Evolutionary conservation across 1,284 basidiomycete genomes (phyloP).

Genomic region (Bjerkandera adusta): DNA sequence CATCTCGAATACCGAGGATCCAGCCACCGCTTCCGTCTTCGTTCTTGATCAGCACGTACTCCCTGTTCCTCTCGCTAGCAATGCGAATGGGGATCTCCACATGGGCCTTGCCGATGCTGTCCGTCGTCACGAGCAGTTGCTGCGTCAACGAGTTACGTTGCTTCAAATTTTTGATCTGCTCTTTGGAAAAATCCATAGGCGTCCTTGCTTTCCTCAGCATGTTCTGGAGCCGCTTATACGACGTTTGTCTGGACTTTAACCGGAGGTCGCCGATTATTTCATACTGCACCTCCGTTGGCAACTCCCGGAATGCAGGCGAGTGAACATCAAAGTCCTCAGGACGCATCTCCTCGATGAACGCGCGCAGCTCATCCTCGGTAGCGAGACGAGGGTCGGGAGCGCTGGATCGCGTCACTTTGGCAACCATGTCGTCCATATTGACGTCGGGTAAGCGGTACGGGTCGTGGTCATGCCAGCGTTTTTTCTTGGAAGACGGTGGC

Average conservation of each 20-base stretch:
- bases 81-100: conserved; percentile 90
- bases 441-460: conserved; percentile 83
- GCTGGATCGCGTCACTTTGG: conserved; percentile 52
- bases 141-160: conserved; percentile 93
- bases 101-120: conserved; percentile 88
- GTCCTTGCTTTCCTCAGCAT: conserved; percentile 86
- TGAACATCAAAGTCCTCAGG: conserved; percentile 91
- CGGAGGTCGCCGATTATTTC: conserved; percentile 97
- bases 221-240: conserved; percentile 85
- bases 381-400: conserved; percentile 88
- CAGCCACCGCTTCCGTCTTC: conserved; percentile 86
- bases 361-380: conserved; percentile 87
- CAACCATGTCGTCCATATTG: conserved; percentile 56
- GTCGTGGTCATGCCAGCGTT: conserved; percentile 72
- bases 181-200: conserved; percentile 92
- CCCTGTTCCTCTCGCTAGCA: conserved; percentile 90
- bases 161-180: conserved; percentile 89
- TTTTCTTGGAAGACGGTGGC: conserved; percentile 50
- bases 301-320: conserved; percentile 86
- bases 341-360: conserved; percentile 91
- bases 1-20: conserved; percentile 87
- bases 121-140: conserved; percentile 91
- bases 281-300: conserved; percentile 96
- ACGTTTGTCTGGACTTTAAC: conserved; percentile 91
- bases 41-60: conserved; percentile 94